Percentiles rank a stretch among this genome's conserved stretches.
phyloP scores from a whole-genome alignment of 228 moss, liverwort and hornwort genomes.

The Sphagnum fallax region DNA sequence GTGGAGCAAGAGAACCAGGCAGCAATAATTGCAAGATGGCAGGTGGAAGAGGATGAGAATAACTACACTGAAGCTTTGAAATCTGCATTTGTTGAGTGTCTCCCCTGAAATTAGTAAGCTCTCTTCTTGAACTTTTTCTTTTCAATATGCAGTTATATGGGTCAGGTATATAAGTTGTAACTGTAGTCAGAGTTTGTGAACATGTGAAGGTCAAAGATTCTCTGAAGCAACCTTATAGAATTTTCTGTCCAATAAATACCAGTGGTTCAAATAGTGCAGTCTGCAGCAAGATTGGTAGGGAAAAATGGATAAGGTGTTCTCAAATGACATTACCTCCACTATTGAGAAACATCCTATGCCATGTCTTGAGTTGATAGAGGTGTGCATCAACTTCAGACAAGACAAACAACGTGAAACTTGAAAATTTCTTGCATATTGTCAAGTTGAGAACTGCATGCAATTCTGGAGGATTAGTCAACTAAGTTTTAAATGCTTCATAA shows the following conservation, averaged over 20 bases:
- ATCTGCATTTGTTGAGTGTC: conserved; percentile 75
- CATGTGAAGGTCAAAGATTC: no score
- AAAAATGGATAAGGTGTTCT: no score
- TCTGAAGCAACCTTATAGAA: no score
- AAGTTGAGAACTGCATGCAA: conserved; percentile 64
- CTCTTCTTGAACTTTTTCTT: neutral
- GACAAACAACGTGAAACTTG: no score
- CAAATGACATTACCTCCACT: no score
- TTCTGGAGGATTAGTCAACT: conserved; percentile 70
- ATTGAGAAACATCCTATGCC: no score
- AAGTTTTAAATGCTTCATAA: conserved; percentile 60
- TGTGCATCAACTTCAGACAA: no score
- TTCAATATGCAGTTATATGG: neutral
- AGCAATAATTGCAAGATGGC: conserved; percentile 66
- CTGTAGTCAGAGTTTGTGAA: no score
- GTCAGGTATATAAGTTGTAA: neutral
- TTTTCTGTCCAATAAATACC: no score
- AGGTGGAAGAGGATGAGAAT: conserved; percentile 68
- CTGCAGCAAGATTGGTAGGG: no score
- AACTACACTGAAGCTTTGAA: conserved; percentile 85
- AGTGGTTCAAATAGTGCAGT: no score
- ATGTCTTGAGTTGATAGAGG: no score
- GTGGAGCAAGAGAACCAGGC: conserved; percentile 25
- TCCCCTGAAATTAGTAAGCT: conserved; percentile 84
- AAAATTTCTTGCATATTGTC: neutral